Base-by-base conservation (phyloP, 1,139 yeast species). In the Saccharomyces hybrid region DNA sequence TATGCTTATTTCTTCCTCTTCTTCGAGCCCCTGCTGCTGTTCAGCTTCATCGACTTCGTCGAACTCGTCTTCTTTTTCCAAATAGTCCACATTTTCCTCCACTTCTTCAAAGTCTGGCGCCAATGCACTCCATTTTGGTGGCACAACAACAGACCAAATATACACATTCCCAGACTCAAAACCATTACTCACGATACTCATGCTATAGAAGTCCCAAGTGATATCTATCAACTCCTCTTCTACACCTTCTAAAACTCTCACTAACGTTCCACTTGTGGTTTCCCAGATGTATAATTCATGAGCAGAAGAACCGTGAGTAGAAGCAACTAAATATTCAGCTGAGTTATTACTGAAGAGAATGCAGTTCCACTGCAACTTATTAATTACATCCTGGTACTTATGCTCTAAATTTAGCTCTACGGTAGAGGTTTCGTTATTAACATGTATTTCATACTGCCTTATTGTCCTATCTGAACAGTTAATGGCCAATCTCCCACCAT, bases 31-130 rank as follows among this genome's bases (percentile, higher is more conserved):
- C 62, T 82, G 81, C 59, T 78, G 79, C 58, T 83, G 75, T 51
- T 78, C 85, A 55, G 83, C 87, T 57, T 84, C 91, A 13, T 73
- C 74, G 4, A 82, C 79, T 38, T 88, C 79, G 69, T 91, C 99
- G 70, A 91, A 91, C 70, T 91, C 99, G 68, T 90, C 96, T 68
- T 91, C 99, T 56, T 80, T 79, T 65, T 91, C 99, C 59, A 83
- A 82, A 69, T 91, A 91, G 57, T 88, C 90, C 11, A 89, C 85
- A 65, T 90, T 91, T 64, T 91, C 97, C 67, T 91, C 97, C 46
- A 91, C 84, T 68, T 91, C 98, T 53, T 87, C 96, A 68, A 93
- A 91, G 69, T 93, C 99, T 0, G 98, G 98, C 0, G 98, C 98
- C 61, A 91, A 75, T 0, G 97, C 96, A 70, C 96, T 86, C 99